Evolutionary conservation across 495 filamentous ascomycete species (phyloP), one percentile per base, ranked within the genome.

Genomic region (Hypoxylon fragiforme): DNA sequence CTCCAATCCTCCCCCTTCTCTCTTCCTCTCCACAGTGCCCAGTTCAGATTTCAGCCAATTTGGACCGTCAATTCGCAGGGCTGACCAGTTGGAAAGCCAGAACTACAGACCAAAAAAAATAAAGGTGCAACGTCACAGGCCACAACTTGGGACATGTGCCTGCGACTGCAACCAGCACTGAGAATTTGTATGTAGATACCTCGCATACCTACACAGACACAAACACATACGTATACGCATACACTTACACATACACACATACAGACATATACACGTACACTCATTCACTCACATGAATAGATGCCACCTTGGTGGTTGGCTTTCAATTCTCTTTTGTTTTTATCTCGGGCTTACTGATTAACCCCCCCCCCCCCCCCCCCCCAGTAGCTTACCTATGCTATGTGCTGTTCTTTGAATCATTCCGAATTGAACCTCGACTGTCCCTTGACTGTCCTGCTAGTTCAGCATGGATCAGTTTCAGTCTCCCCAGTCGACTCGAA

Each of bases 391-490:
- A n/a, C n/a, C n/a, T 64, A 64, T 28, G 24, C 60, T 60, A 67
- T 67, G 64, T 60, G 64, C 50, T 53, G 50, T 43, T 54, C 42
- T 32, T 59, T 43, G 42, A 54, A 55, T 13, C 34, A 44, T 24
- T 38, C 16, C 37, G 34, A 43, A 34, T 52, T 44, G 52, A 55
- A 4, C 30, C 54, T 65, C 54, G 34, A 44, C 62, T 58, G 37
- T 68, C 50, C 58, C 58, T 65, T 58, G 34, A 44, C 62, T 58
- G 37, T 68, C 50, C 58, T 61, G 57, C 56, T 60, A 42, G 30
- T 51, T 53, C 65, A 60, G 65, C 65, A 68, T 68, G 65, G 65
- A 68, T 62, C 65, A 68, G 62, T 65, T 63, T 41, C 55, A 62
- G 38, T 50, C 65, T 18, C 24, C 24, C 9, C 24, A 4, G 9